phyloP scores from a whole-genome alignment of 495 filamentous ascomycete species.

The Aspergillus hancockii region DNA sequence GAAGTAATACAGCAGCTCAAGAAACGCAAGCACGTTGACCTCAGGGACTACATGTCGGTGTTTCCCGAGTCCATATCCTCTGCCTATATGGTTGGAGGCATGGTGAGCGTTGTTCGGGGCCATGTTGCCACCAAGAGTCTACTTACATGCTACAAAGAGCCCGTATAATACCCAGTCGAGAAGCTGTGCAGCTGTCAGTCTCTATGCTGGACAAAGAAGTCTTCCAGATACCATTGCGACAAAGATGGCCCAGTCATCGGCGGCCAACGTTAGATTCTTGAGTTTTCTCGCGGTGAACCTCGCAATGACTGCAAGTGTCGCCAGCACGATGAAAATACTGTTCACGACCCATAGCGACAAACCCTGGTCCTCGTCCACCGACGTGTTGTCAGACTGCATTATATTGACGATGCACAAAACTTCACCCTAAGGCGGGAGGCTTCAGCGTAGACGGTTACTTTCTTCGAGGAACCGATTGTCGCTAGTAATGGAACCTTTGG shows the following conservation, averaged over 20 bases:
- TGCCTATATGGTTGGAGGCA: background rate
- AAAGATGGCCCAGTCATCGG: slow-evolving; percentile 4
- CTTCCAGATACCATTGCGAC: background rate
- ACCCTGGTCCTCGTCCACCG: background rate
- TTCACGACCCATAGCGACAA: slow-evolving; percentile 1
- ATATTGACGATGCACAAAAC: background rate
- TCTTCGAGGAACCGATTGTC: no score
- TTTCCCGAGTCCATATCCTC: background rate
- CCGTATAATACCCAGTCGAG: slow-evolving; percentile 2
- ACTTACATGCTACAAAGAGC: slow-evolving; percentile 5
- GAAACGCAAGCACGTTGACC: background rate
- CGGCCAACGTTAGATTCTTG: background rate
- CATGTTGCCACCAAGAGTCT: background rate
- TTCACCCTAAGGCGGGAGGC: no score
- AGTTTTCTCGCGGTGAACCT: slow-evolving; percentile 4
- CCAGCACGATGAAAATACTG: slow-evolving; percentile 2
- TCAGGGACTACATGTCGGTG: background rate
- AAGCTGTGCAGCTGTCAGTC: no score
- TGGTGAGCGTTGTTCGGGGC: background rate
- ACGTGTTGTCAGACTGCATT: background rate
- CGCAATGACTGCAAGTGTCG: background rate
- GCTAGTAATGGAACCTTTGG: no score
- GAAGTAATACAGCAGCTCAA: slow-evolving; percentile 14
- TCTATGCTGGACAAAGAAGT: no score
- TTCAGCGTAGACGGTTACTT: no score